A percentile compares a stretch with the other conserved stretches of the same genome.
Evolutionary conservation across 495 filamentous ascomycete genomes (phyloP).

Genomic region (Xylaria flabelliformis): DNA sequence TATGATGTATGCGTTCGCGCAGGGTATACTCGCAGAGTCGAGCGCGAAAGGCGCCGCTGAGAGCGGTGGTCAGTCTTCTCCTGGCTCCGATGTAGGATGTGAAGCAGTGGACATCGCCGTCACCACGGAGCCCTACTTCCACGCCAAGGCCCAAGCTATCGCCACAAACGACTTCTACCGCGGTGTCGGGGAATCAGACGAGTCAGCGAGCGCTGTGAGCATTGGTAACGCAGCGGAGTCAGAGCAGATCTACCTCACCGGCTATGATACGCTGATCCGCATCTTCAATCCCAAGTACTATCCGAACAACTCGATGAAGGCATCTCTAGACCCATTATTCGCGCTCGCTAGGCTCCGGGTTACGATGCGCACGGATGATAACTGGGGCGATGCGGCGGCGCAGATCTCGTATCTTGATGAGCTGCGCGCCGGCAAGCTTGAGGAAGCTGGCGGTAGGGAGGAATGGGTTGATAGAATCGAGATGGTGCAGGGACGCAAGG

Average conservation of each 20-base stretch:
- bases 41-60: not conserved
- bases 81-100: slow-evolving; percentile 5
- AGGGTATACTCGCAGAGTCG: slow-evolving; percentile 21
- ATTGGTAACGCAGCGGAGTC: slow-evolving; percentile 25
- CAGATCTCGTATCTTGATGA: slow-evolving; percentile 65
- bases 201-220: not conserved
- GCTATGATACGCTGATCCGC: slow-evolving; percentile 87
- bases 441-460: slow-evolving; percentile 61
- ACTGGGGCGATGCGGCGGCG: slow-evolving; percentile 66
- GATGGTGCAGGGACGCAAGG: slow-evolving; percentile 66
- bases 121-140: slow-evolving; percentile 82
- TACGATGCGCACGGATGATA: slow-evolving; percentile 69
- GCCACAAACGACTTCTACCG: slow-evolving; percentile 59
- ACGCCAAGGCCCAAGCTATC: slow-evolving; percentile 80
- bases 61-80: not conserved
- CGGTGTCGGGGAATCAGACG: slow-evolving; percentile 2
- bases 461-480: slow-evolving; percentile 77
- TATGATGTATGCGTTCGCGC: slow-evolving; percentile 86
- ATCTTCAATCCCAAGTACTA: slow-evolving; percentile 90
- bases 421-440: slow-evolving; percentile 58
- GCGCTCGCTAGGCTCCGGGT: slow-evolving; percentile 71
- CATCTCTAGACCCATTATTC: slow-evolving; percentile 72
- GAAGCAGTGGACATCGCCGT: slow-evolving; percentile 76
- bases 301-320: slow-evolving; percentile 49
- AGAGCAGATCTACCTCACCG: slow-evolving; percentile 80